Conservation (phyloP, 805 yeast species). For the Debaryomyces hansenii region DNA sequence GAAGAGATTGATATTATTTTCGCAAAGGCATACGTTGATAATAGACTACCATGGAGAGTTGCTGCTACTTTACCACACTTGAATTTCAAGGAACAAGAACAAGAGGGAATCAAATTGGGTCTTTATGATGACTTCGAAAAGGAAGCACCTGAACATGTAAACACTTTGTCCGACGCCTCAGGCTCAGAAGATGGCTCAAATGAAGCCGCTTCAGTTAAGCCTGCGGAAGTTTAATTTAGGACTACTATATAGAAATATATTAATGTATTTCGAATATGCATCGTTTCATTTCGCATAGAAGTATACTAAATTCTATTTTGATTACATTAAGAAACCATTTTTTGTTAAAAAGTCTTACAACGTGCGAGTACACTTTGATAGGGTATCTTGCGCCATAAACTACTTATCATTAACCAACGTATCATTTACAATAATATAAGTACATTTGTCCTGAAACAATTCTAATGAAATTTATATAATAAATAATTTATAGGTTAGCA, state of each 20-base stretch:
- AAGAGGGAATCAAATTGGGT: constrained; percentile 54
- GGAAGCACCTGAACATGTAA: constrained; percentile 30
- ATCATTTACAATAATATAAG: neutral
- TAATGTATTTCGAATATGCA: neutral
- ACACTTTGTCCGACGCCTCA: constrained; percentile 1
- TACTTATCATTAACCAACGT: neutral
- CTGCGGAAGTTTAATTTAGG: constrained; percentile 1
- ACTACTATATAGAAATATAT: neutral
- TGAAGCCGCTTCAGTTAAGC: constrained; percentile 1
- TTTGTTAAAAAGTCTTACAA: neutral
- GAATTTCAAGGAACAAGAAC: constrained; percentile 49
- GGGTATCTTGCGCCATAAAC: neutral
- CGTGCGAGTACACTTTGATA: neutral
- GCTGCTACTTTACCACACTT: constrained; percentile 59
- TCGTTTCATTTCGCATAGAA: neutral
- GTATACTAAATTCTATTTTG: neutral
- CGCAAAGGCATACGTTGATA: constrained; percentile 55
- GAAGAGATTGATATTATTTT: constrained; percentile 64
- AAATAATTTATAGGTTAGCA: neutral
- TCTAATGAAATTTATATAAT: neutral
- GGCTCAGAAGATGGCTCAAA: constrained; percentile 6
- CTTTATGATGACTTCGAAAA: constrained; percentile 41
- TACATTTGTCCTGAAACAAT: neutral
- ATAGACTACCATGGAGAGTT: constrained; percentile 53
- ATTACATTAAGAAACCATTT: neutral